Base-by-base conservation (phyloP, 345 rosid species). In the Murraya paniculata region DNA sequence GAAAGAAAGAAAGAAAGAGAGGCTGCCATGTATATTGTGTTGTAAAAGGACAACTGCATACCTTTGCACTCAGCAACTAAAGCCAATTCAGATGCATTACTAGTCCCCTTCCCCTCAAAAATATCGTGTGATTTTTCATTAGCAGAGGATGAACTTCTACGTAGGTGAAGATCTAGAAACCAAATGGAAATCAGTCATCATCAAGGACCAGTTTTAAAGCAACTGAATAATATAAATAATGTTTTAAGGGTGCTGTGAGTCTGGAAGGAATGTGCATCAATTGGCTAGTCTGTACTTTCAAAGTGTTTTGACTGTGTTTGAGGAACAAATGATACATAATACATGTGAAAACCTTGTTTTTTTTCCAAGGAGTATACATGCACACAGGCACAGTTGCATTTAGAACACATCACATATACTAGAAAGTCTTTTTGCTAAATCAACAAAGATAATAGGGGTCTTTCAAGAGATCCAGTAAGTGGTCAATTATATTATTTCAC, bases 151-250 rank as follows among this genome's bases (percentile, higher is more conserved):
- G 82, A 78, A 71, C 78, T 79, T 81, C 84, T 82, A 64, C 56
- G 84, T 21, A 87, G 80, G 76, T 84, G 84, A 68, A 90, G 85
- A 77, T 85, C 98, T 95, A 81, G 33, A 81, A 82, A 77, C 68
- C 77, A 84, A 75, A 71, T 2, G 45, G 64, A 53, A 35, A 82
- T 57, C 74, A 64, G 33, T 41, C 68, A 80, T 82, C 83, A 84
- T 19, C 22, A 65, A 21, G 45, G 16, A 39, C 14, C 16, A 19
- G 69, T 64, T 19, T 31, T 64, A 21, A 65, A 35, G 45, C 41
- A 35, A 33, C 25, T 35, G 25, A 65, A 19, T 35, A 65, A 11
- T 27, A 28, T 60, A 61, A 59, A 61, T 61, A 28, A 61, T 13
- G 65, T 64, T 28, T 16, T 30, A 64, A 16, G 18, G 13, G 9